A percentile compares a stretch with the other conserved stretches of the same genome.
Conservation (phyloP, 768 basidiomycete species). For the Mycena venus region DNA sequence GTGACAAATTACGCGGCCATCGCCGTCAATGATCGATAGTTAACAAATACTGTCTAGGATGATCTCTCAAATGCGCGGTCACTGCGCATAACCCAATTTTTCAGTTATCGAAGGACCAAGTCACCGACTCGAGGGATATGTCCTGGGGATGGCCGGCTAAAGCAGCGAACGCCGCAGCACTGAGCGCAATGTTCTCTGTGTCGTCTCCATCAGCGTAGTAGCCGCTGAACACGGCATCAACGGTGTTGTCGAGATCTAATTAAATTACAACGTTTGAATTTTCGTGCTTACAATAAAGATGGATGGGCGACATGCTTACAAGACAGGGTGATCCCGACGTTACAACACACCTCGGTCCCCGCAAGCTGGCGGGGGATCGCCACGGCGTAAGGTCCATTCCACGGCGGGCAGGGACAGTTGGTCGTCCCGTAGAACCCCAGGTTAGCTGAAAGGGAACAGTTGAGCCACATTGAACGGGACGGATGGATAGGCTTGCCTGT, state of each 20-base stretch:
- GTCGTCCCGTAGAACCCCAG: conserved; percentile 3
- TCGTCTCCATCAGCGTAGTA: not conserved
- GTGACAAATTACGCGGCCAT: no score
- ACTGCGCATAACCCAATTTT: no score
- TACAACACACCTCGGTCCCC: not conserved
- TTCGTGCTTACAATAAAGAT: no score
- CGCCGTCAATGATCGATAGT: no score
- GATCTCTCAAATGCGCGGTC: no score
- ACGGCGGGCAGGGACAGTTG: not conserved
- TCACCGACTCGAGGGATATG: not conserved
- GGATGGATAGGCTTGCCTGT: not conserved
- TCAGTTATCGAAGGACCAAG: not conserved
- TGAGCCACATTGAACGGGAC: not conserved
- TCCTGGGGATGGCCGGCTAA: not conserved
- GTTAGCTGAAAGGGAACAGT: not conserved
- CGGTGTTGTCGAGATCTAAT: not conserved
- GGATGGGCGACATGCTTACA: not conserved
- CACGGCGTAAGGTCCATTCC: conserved; percentile 8
- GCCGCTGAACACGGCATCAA: conserved; percentile 1
- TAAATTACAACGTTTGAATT: not conserved
- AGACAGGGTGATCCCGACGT: not conserved
- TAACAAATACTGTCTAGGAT: no score
- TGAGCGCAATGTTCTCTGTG: not conserved
- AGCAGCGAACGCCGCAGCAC: not conserved
- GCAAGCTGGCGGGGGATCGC: not conserved